Base-by-base conservation (phyloP, 1,284 basidiomycete species). In the Microbotryomycetes sp. region DNA sequence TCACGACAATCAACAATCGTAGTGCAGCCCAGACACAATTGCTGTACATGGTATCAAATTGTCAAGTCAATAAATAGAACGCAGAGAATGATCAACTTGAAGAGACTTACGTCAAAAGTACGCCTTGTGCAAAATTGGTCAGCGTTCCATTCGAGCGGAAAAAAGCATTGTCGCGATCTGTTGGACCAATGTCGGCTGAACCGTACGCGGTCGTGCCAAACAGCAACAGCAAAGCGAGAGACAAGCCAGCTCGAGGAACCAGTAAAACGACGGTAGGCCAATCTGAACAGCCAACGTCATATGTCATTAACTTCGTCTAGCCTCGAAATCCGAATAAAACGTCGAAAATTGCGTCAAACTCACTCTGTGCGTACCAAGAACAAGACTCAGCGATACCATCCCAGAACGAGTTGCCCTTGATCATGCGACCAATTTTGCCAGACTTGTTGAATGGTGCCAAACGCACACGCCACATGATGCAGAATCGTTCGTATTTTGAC, bases 251-350 rank as follows among this genome's bases (percentile, higher is more conserved):
- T 15, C 68, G 50, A 6, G 68, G 68, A 0, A 68, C 31, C 4
- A 70, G 58, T 12, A 67, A 63, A 4, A 66, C 49, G 4, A 68
- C 56, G 0, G 68, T 70, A 14, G 64, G 68, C 68, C 68, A 68
- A 53, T 68, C 67, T 68, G 56, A 15, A 28, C 42, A 22, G 22
- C 15, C n/a, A n/a, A 25, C 9, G 36, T 23, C 25, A 49, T 16
- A 32, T 52, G 46, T 32, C n/a, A 31, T 16, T 25, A 55, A 16
- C 12, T 49, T 51, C 49, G 51, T 45, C 22, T 26, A 6, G 23
- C 7, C 3, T 23, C 14, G 36, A 42, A 15, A 23, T 4, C 7
- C 14, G 12, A 42, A 29, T 9, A 19, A 28, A 7, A 46, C 19
- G 50, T 50, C 19, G 9, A 15, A n/a, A 23, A 22, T 30, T 15